Percentiles rank a stretch among this genome's conserved stretches.
Evolutionary conservation across 345 rosid species (phyloP).

Genomic region (Abelmoschus esculentus): DNA sequence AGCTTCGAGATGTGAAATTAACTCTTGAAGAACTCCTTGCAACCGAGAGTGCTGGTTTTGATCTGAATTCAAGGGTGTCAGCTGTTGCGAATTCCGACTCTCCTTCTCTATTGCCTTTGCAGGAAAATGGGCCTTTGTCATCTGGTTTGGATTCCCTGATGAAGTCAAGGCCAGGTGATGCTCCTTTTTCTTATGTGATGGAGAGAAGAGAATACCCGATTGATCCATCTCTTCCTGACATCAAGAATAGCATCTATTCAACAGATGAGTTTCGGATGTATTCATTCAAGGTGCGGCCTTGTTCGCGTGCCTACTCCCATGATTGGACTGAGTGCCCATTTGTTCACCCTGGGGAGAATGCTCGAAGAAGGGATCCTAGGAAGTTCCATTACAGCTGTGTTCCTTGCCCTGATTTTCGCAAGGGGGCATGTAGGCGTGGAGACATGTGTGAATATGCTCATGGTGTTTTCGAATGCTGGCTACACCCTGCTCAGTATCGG

Average conservation of each 20-base stretch:
- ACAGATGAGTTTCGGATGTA: conserved; percentile 97
- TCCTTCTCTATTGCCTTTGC: conserved; percentile 46
- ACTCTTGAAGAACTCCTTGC: conserved; percentile 66
- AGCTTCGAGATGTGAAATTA: conserved; percentile 42
- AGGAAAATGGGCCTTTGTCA: conserved; percentile 52
- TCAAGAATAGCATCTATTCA: conserved; percentile 83
- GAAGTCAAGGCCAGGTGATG: conserved; percentile 31
- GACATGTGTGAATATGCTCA: conserved; percentile 98
- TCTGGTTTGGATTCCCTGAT: conserved; percentile 44
- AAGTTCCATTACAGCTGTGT: conserved; percentile 95
- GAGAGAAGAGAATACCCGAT: conserved; percentile 86
- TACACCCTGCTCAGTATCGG: conserved; percentile 93
- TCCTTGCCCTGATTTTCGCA: conserved; percentile 91
- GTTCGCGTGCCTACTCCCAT: conserved; percentile 93
- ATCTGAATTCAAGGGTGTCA: conserved; percentile 38
- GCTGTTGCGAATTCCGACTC: conserved; percentile 34
- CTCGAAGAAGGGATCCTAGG: conserved; percentile 94
- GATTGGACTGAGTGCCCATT: conserved; percentile 99
- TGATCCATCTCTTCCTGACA: conserved; percentile 92
- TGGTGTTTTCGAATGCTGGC: conserved; percentile 98
- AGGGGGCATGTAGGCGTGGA: conserved; percentile 86
- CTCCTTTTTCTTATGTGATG: conserved; percentile 21
- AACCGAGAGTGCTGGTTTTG: conserved; percentile 41
- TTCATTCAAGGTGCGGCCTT: conserved; percentile 86
- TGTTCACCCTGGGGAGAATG: conserved; percentile 95